Percentiles rank a stretch among this genome's conserved stretches.
These are phyloP conservation scores for Panus rudis DNA, from an alignment of 768 basidiomycete genomes.

Conservation along the genomic window DNA sequence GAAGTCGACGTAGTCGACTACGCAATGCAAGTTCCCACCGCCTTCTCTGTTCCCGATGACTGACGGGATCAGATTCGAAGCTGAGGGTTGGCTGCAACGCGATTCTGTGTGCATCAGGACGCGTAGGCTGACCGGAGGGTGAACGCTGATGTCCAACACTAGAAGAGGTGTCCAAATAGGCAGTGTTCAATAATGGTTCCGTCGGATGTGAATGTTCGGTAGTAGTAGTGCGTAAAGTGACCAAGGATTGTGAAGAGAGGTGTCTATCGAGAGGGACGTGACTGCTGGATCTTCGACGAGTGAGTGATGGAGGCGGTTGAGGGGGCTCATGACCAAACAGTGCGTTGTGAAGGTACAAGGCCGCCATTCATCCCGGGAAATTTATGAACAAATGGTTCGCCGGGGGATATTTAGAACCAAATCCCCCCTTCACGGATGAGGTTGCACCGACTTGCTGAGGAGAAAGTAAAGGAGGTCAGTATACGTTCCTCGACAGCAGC, in stretches of 20 bases:
- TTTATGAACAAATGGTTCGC: too few relatives aligned
- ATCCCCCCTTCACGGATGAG: too few relatives aligned
- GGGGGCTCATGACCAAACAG: conserved; percentile 29
- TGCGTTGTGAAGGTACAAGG: conserved; percentile 50
- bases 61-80: conserved; percentile 25
- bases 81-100: conserved; percentile 26
- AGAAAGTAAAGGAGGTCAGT: too few relatives aligned
- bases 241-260: conserved; percentile 23
- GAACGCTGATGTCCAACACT: conserved; percentile 33
- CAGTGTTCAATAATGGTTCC: conserved; percentile 24
- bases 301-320: conserved; percentile 12
- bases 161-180: too few relatives aligned
- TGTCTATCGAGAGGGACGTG: conserved; percentile 16
- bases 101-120: conserved; percentile 30
- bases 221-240: conserved; percentile 20
- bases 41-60: conserved; percentile 25
- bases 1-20: conserved; percentile 29
- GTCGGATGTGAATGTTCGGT: conserved; percentile 25
- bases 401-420: too few relatives aligned
- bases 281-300: background rate
- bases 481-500: too few relatives aligned
- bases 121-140: conserved; percentile 33
- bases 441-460: too few relatives aligned
- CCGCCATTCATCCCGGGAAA: conserved; percentile 40
- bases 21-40: conserved; percentile 21